These are phyloP conservation scores for Chaetomium sp. DNA, from an alignment of 2,329 filamentous ascomycete species.

Conservation along the genomic window DNA sequence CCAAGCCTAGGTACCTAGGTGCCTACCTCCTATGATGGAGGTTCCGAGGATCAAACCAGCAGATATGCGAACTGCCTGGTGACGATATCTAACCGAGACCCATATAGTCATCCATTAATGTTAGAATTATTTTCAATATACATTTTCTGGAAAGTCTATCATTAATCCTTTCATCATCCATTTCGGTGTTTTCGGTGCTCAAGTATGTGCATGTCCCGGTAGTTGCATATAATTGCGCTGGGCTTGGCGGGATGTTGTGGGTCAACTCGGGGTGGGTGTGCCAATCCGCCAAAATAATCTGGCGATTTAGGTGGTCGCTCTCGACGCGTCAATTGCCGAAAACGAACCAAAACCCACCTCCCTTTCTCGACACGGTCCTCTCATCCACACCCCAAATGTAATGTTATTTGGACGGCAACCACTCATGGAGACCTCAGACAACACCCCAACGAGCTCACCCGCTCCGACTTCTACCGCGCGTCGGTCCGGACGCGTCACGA, in stretches of 20 bases:
- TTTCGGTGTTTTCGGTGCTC: too few species aligned
- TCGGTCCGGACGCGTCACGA: constrained; percentile 69
- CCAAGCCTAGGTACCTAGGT: neutral
- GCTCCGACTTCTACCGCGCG: constrained; percentile 59
- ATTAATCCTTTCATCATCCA: neutral
- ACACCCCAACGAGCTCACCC: constrained; percentile 57
- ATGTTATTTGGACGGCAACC: constrained; percentile 49
- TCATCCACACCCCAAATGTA: constrained; percentile 34
- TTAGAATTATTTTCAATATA: neutral
- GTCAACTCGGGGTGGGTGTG: constrained; percentile 19
- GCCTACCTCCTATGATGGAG: too few species aligned
- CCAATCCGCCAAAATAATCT: constrained; percentile 36
- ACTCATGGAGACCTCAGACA: constrained; percentile 58
- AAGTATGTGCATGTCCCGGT: neutral
- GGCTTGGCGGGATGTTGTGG: neutral
- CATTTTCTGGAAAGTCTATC: neutral
- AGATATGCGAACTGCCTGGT: neutral
- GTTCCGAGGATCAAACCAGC: neutral
- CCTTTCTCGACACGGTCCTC: constrained; percentile 15
- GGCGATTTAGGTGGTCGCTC: constrained; percentile 28
- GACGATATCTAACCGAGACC: neutral
- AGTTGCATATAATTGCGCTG: constrained; percentile 18
- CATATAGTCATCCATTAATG: neutral
- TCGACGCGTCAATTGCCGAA: constrained; percentile 37
- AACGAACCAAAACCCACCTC: constrained; percentile 20